Evolutionary conservation across 139 green algal genomes (phyloP).

Genomic region (Picochlorum sp.): DNA sequence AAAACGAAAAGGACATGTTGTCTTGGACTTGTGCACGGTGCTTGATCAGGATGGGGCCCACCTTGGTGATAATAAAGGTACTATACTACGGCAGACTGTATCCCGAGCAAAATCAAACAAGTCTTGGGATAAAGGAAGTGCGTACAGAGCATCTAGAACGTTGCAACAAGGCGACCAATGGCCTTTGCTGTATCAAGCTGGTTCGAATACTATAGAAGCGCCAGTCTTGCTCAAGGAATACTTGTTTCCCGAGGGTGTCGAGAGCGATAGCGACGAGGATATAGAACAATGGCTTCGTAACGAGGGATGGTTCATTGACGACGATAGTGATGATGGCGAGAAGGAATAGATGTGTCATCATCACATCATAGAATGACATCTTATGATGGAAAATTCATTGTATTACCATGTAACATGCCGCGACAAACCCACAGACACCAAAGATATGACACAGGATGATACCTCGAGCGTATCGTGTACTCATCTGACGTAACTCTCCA

Average conservation of each 20-base stretch:
- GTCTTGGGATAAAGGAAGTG: conserved; percentile 34
- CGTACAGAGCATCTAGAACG: conserved; percentile 44
- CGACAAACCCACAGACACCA: not conserved
- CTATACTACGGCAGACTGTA: conserved; percentile 46
- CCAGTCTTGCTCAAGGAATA: not conserved
- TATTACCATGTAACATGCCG: too few relatives aligned
- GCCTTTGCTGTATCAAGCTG: conserved; percentile 41
- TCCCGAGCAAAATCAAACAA: conserved; percentile 16
- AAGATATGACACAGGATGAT: not conserved
- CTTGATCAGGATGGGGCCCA: not conserved
- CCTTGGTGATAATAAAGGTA: not conserved
- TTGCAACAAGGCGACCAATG: conserved; percentile 64
- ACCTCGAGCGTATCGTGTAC: not conserved
- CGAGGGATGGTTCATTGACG: too few relatives aligned
- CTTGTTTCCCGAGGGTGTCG: not conserved
- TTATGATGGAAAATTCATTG: too few relatives aligned
- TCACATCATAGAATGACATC: too few relatives aligned
- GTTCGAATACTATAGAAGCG: conserved; percentile 11
- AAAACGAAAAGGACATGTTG: conserved; percentile 53
- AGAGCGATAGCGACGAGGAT: not conserved
- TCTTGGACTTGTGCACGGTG: conserved; percentile 63
- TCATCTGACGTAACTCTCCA: not conserved
- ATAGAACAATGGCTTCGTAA: not conserved
- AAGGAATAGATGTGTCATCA: too few relatives aligned
- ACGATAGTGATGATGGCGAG: too few relatives aligned